phyloP scores from a whole-genome alignment of 352 stramenopile genomes.

The Phytophthora brassicae region DNA sequence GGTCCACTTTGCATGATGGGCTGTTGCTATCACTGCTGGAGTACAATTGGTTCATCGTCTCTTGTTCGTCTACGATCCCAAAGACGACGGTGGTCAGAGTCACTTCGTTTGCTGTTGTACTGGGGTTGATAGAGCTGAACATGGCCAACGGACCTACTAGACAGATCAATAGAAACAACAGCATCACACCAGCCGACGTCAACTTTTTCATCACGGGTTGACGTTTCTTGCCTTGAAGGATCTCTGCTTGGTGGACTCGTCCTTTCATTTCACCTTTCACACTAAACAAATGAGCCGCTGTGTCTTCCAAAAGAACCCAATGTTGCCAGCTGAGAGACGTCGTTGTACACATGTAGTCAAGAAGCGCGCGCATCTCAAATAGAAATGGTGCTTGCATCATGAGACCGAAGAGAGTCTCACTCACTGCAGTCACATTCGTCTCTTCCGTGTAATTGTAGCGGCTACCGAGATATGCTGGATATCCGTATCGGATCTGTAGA shows the following conservation, averaged over 20 bases:
- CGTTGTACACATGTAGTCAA: conserved; percentile 88
- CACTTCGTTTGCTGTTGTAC: conserved; percentile 70
- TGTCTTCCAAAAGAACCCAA: conserved; percentile 86
- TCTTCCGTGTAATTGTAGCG: conserved; percentile 72
- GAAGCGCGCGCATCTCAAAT: conserved; percentile 86
- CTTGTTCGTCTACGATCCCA: conserved; percentile 72
- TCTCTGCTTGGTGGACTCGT: conserved; percentile 60
- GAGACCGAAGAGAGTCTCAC: conserved; percentile 68
- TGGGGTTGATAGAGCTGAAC: conserved; percentile 88
- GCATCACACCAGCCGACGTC: conserved; percentile 72
- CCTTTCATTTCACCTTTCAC: conserved; percentile 83
- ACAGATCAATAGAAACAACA: conserved; percentile 78
- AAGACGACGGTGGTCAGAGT: conserved; percentile 64
- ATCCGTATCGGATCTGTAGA: conserved; percentile 86
- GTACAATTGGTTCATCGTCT: conserved; percentile 78
- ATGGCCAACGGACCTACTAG: conserved; percentile 74
- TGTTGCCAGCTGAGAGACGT: conserved; percentile 80
- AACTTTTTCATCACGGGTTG: conserved; percentile 72
- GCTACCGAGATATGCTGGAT: conserved; percentile 80
- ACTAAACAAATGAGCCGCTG: conserved; percentile 71
- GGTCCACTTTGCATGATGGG: conserved; percentile 54
- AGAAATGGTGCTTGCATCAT: conserved; percentile 83
- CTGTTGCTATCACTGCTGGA: conserved; percentile 76
- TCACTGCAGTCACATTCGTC: conserved; percentile 48
- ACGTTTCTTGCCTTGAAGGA: conserved; percentile 79